A percentile compares a stretch with the other conserved stretches of the same genome.
Conservation (phyloP, 306 rosid genomes). For the Citrullus colocynthis region DNA sequence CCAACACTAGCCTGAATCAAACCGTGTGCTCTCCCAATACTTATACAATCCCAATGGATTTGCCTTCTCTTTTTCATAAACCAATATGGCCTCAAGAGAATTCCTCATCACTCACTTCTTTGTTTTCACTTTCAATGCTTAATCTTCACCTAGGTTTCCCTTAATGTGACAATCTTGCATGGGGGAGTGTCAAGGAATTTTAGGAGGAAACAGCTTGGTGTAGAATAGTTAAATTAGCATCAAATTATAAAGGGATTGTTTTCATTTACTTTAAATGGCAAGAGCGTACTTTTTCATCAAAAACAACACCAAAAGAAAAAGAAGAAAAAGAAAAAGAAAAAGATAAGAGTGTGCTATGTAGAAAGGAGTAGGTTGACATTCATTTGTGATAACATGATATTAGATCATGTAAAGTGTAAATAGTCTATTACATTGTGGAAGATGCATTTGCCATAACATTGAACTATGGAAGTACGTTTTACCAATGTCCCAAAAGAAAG, state of each 20-base stretch:
- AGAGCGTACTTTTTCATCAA: too few relatives aligned
- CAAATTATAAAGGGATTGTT: not conserved
- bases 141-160: not conserved
- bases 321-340: too few relatives aligned
- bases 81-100: not conserved
- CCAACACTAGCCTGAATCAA: not conserved
- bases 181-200: not conserved
- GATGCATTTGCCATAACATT: not conserved
- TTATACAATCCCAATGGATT: not conserved
- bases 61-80: not conserved
- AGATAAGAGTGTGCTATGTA: not conserved
- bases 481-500: not conserved
- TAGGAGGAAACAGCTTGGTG: not conserved
- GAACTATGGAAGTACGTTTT: not conserved
- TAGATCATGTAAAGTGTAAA: not conserved
- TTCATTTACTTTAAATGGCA: not conserved
- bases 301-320: too few relatives aligned
- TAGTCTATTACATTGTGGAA: not conserved
- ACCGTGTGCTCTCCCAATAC: not conserved
- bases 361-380: not conserved
- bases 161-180: not conserved
- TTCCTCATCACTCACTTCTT: not conserved
- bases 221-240: not conserved
- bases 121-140: not conserved
- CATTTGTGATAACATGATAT: not conserved